phyloP scores from a whole-genome alignment of 192 early-diverging fungal genomes.

The Haplosporangium gracile region DNA sequence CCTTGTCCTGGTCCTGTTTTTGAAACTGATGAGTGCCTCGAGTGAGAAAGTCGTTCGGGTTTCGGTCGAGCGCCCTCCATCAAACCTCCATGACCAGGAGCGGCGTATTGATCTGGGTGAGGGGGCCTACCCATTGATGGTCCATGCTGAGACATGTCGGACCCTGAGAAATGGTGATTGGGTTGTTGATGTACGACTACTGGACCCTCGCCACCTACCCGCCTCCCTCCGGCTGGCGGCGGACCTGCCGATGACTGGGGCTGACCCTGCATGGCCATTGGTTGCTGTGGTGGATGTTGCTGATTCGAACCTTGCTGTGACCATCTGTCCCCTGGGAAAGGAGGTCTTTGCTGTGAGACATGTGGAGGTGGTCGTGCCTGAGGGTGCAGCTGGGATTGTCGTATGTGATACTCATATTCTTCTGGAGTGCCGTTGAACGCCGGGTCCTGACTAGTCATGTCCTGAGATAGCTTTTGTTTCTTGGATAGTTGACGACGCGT shows the following conservation, averaged over 20 bases:
- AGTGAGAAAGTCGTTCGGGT: constrained; percentile 34
- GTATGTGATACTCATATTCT: constrained; percentile 32
- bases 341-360: neutral
- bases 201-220: neutral
- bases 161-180: neutral
- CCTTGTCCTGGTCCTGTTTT: constrained; percentile 7
- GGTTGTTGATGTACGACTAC: neutral
- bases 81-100: neutral
- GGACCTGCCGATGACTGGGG: constrained; percentile 1
- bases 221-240: neutral
- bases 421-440: neutral
- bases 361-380: constrained; percentile 7
- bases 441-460: constrained; percentile 5
- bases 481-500: constrained; percentile 19
- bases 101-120: constrained; percentile 15
- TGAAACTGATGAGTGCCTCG: constrained; percentile 40
- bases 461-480: constrained; percentile 29
- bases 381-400: constrained; percentile 23
- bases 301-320: neutral
- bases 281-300: neutral
- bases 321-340: constrained; percentile 26
- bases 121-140: neutral
- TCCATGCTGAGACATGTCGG: constrained; percentile 16
- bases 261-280: constrained; percentile 2
- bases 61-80: constrained; percentile 18